A percentile compares a stretch with the other conserved stretches of the same genome.
Evolutionary conservation across 345 rosid genomes (phyloP).

Genomic region (Citrus glauca): DNA sequence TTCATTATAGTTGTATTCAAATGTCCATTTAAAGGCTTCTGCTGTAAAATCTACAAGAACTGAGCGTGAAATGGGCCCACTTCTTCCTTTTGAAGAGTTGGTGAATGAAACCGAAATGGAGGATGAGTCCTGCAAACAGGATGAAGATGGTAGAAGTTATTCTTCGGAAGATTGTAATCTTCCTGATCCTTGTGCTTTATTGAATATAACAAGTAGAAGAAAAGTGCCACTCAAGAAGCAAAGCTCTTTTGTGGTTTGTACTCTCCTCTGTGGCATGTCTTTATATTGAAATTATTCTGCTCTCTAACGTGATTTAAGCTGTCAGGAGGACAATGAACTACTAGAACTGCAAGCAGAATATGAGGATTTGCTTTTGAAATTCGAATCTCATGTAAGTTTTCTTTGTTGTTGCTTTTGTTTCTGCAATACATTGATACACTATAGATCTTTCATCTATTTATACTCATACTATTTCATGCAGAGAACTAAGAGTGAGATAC

Average conservation of each 20-base stretch:
- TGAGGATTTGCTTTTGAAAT: constrained; percentile 61
- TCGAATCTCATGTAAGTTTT: constrained; percentile 60
- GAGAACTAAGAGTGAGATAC: constrained; percentile 58
- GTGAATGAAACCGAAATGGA: constrained; percentile 35
- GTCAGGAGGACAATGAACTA: constrained; percentile 53
- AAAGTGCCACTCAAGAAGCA: constrained; percentile 54
- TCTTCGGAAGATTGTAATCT: constrained; percentile 39
- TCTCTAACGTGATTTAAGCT: constrained; percentile 26
- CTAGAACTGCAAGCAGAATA: constrained; percentile 49
- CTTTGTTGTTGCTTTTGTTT: constrained; percentile 9
- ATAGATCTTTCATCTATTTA: not conserved
- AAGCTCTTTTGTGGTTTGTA: constrained; percentile 55
- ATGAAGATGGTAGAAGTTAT: constrained; percentile 31
- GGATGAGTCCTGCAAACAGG: constrained; percentile 32
- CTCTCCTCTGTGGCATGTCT: constrained; percentile 18
- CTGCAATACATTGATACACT: not conserved
- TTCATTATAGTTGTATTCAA: constrained; percentile 40
- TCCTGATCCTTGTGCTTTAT: constrained; percentile 71
- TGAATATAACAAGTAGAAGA: constrained; percentile 80
- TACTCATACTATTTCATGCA: constrained; percentile 18
- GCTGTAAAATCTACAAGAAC: constrained; percentile 38
- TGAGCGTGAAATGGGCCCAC: constrained; percentile 51
- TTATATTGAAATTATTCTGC: constrained; percentile 15
- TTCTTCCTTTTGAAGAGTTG: constrained; percentile 71
- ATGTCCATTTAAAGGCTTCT: constrained; percentile 44